Percentiles rank a stretch among this genome's conserved stretches.
These are phyloP conservation scores for Quercus parvula DNA, from an alignment of 306 rosid genomes.

Conservation along the genomic window DNA sequence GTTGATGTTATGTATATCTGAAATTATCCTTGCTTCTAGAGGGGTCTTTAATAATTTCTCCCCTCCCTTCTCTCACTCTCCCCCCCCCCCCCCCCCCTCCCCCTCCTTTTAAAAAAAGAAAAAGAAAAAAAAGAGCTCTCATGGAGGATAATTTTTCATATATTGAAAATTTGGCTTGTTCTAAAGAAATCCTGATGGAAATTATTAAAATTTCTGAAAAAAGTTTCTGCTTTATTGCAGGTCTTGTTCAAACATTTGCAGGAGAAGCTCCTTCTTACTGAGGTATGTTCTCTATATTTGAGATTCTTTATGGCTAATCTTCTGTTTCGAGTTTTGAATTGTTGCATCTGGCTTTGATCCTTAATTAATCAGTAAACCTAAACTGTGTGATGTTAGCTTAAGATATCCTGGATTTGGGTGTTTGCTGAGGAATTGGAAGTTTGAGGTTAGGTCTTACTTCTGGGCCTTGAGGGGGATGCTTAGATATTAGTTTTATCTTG, in stretches of 20 bases:
- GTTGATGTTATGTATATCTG: too few species aligned
- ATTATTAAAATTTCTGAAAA: neutral
- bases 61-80: too few species aligned
- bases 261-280: constrained; percentile 87
- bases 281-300: constrained; percentile 52
- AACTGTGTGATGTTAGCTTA: neutral
- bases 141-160: neutral
- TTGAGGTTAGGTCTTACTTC: neutral
- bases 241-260: constrained; percentile 91
- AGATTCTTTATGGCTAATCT: neutral
- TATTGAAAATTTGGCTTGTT: neutral
- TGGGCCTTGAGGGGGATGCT: neutral
- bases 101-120: too few species aligned
- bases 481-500: neutral
- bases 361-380: neutral
- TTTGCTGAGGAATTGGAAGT: neutral
- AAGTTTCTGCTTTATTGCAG: constrained; percentile 53
- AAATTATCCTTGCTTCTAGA: too few species aligned
- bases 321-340: neutral
- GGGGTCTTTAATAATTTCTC: too few species aligned
- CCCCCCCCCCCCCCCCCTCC: too few species aligned
- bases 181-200: neutral
- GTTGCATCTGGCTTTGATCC: neutral
- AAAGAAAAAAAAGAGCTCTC: too few species aligned
- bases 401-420: constrained; percentile 14